Base-by-base conservation (phyloP, 2,329 filamentous ascomycete species). In the Geosmithia morbida region DNA sequence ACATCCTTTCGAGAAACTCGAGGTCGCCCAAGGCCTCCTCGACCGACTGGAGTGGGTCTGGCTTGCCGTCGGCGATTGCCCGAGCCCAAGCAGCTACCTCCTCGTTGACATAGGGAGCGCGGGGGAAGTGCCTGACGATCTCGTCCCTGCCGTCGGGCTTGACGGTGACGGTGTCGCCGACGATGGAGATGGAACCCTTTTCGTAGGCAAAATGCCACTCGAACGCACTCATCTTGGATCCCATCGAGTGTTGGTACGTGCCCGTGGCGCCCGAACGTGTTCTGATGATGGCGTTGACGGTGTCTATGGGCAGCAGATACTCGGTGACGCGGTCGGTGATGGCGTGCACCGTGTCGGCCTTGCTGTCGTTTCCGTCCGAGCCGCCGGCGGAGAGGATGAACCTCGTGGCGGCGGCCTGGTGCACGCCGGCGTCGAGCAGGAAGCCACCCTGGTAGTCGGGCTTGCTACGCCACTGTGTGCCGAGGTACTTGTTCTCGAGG, bases 371-470 rank as follows among this genome's bases (percentile, higher is more conserved):
- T 3, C 66, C 65, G 0, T 62, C 51, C 6, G 6, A 6, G 7
- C 29, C 33, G 33, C 14, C 11, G 33, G 33, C 33, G 33, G 6
- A 5, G 2, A 87, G 64, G 41, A 89, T 57, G 30, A 75, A 59
- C 16, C 84, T 68, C 45, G 81, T 48, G 0, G 65, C 79, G 7
- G 84, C 84, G 7, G 80, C 67, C 50, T 77, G 81, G 61, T 89
- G 85, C 22, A 89, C 82, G 42, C 85, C 85, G 14, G 77, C 83
- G 56, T 89, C 85, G 2, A 89, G 74, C 48, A 88, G 60, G 58
- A 87, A 88, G 0, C 85, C 85, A 48, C 85, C 85, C 61, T 87
- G 83, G 58, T 86, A 76, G 46, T 74, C 69, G 1, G 85, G 84
- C 48, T 66, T 72, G 60, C 81, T 46, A n/a, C 85, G 77, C 85